Base-by-base conservation (phyloP, 2,329 filamentous ascomycete genomes). In the Grosmannia serpens region DNA sequence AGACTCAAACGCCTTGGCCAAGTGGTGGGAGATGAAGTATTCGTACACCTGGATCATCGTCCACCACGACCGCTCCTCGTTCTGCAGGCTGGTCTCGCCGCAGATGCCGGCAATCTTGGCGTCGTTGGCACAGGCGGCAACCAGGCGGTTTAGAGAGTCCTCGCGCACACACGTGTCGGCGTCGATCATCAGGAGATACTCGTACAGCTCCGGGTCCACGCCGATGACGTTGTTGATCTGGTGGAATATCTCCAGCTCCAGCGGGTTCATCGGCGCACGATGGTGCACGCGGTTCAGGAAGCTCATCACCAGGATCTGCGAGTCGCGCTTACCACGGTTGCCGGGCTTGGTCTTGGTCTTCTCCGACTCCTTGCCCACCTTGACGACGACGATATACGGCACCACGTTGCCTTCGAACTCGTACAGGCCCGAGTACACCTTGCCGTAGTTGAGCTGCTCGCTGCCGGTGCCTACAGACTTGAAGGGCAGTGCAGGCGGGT, bases 41-140 rank as follows among this genome's bases (percentile, higher is more conserved):
- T 99, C 94, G 75, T 99, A 99, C 64, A 99, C 94, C 72, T 99
- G 94, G 68, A 99, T 99, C 94, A 99, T 99, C 15, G 94, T 99
- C 89, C 90, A 96, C 91, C 91, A 97, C 67, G 86, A 91, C 64
- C 86, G 82, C 67, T 96, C 90, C 71, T 96, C 92, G 67, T 99
- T 99, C 70, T 96, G 89, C 67, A 99, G 78, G 71, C 87, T 94
- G 1, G 94, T 99, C 72, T 99, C 94, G 69, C 94, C 94, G 70
- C 94, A 99, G 62, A 97, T 96, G 74, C 92, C 94, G 27, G 89
- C 91, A 75, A 99, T 96, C 76, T 95, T 96, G 35, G 90, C 86
- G 70, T 99, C 90, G 67, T 96, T 91, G 64, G 89, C 86, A 73
- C 91, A 99, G 56, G 88, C 88, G 59, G 94, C 89, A 22, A 99